Conservation (phyloP, 768 basidiomycete genomes). For the Phaffia tasmanica region DNA sequence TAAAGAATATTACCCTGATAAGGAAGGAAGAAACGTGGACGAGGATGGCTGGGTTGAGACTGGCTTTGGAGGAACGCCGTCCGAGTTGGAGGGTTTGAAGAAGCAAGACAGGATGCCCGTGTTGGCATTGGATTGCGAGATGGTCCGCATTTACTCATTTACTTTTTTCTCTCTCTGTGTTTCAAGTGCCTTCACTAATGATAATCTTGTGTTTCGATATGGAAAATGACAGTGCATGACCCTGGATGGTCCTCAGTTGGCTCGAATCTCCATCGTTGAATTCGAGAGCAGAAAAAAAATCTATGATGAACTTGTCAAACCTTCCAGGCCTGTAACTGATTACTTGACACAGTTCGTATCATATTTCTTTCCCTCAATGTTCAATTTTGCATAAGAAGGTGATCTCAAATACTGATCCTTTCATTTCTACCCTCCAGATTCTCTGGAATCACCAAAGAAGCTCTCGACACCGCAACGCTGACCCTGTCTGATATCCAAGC, state of each 20-base stretch:
- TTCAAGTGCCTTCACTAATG: background rate
- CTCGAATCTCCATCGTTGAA: conserved; percentile 74
- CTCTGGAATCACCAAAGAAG: conserved; percentile 81
- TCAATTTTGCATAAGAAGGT: background rate
- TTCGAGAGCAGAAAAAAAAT: conserved; percentile 58
- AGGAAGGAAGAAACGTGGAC: conserved; percentile 24
- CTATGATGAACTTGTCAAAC: conserved; percentile 84
- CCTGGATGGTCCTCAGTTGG: conserved; percentile 67
- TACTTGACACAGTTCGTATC: conserved; percentile 71
- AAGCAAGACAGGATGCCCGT: conserved; percentile 38
- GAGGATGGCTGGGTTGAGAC: conserved; percentile 69
- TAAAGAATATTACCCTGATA: background rate
- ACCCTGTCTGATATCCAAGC: conserved; percentile 68
- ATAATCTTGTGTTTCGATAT: conserved; percentile 5
- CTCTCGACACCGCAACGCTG: conserved; percentile 58
- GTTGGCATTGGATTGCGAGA: conserved; percentile 90
- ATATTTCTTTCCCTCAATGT: background rate
- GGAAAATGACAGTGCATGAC: conserved; percentile 58
- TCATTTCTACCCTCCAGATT: conserved; percentile 45
- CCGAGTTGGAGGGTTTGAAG: conserved; percentile 25
- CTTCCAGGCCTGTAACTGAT: conserved; percentile 68
- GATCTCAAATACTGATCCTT: background rate
- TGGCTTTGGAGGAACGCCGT: conserved; percentile 42
- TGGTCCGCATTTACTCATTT: conserved; percentile 49
- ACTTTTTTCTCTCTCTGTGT: background rate